Percentiles rank a stretch among this genome's conserved stretches.
Evolutionary conservation across 2,329 filamentous ascomycete species (phyloP).

Genomic region (Eutypella sp.): DNA sequence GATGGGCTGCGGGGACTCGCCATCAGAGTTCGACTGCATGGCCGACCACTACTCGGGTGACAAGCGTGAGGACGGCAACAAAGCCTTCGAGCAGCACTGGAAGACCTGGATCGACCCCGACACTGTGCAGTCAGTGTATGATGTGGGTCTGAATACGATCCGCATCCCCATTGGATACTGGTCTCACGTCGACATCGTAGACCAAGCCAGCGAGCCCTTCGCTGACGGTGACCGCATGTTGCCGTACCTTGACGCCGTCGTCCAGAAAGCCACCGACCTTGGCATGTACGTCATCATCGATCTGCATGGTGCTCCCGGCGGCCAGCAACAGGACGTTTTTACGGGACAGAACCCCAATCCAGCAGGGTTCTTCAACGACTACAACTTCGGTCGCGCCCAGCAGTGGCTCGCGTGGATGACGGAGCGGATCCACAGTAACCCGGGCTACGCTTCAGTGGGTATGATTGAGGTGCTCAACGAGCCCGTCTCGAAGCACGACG

Average conservation of each 20-base stretch:
- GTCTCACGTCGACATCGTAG: conserved; percentile 18
- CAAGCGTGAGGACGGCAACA: conserved; percentile 14
- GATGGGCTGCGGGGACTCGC: conserved; percentile 15
- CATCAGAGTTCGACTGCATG: conserved; percentile 19
- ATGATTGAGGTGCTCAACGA: conserved; percentile 58
- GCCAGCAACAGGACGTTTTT: conserved; percentile 19
- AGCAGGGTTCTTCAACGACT: conserved; percentile 51
- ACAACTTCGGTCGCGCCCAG: conserved; percentile 51
- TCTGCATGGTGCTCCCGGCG: conserved; percentile 18
- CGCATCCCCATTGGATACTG: conserved; percentile 20
- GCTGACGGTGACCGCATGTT: conserved; percentile 25
- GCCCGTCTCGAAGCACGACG: conserved; percentile 36
- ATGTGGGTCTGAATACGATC: conserved; percentile 19
- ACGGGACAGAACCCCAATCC: conserved; percentile 20
- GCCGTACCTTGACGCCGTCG: conserved; percentile 26
- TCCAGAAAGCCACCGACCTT: conserved; percentile 26
- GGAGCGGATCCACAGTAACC: conserved; percentile 42
- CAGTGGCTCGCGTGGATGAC: conserved; percentile 54
- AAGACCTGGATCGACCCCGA: conserved; percentile 14
- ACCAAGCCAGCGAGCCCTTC: conserved; percentile 17
- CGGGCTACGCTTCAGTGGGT: conserved; percentile 49
- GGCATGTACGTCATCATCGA: conserved; percentile 29
- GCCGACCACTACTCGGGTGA: conserved; percentile 13
- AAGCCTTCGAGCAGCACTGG: conserved; percentile 17
- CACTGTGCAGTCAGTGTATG: conserved; percentile 17